These are phyloP conservation scores for Rhynchosporium agropyri DNA, from an alignment of 2,329 filamentous ascomycete species.

Conservation along the genomic window DNA sequence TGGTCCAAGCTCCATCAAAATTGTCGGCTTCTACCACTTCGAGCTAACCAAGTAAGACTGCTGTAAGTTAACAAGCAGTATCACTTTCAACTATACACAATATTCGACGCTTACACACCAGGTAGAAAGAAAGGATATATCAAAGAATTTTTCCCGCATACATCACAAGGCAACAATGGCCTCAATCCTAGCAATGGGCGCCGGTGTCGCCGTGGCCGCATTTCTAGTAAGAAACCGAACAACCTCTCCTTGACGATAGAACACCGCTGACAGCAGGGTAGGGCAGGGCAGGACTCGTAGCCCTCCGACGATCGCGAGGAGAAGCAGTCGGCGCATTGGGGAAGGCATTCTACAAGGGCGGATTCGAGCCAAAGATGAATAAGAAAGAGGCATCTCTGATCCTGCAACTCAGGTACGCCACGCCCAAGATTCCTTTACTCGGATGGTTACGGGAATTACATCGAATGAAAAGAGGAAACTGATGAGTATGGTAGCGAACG, in stretches of 20 bases:
- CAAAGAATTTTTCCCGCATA: not conserved
- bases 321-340: slow-evolving; percentile 75
- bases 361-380: slow-evolving; percentile 96
- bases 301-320: slow-evolving; percentile 79
- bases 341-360: slow-evolving; percentile 95
- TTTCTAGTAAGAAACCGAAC: slow-evolving; percentile 58
- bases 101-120: not conserved
- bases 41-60: not conserved
- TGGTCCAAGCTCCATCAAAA: slow-evolving; percentile 23
- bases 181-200: slow-evolving; percentile 59
- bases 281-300: slow-evolving; percentile 91
- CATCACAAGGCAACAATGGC: slow-evolving; percentile 51
- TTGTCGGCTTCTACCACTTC: slow-evolving; percentile 14
- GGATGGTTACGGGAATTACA: not conserved
- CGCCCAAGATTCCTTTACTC: too few relatives aligned
- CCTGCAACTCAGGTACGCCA: slow-evolving; percentile 77
- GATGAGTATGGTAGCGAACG: slow-evolving; percentile 66
- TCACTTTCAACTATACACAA: not conserved
- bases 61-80: not conserved
- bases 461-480: not conserved
- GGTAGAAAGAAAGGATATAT: not conserved
- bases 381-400: slow-evolving; percentile 89
- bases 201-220: slow-evolving; percentile 65
- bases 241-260: slow-evolving; percentile 6
- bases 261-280: slow-evolving; percentile 45